Evolutionary conservation across 2,329 filamentous ascomycete genomes (phyloP), one percentile per base, ranked within the genome.

Genomic region (Diaporthe citri): DNA sequence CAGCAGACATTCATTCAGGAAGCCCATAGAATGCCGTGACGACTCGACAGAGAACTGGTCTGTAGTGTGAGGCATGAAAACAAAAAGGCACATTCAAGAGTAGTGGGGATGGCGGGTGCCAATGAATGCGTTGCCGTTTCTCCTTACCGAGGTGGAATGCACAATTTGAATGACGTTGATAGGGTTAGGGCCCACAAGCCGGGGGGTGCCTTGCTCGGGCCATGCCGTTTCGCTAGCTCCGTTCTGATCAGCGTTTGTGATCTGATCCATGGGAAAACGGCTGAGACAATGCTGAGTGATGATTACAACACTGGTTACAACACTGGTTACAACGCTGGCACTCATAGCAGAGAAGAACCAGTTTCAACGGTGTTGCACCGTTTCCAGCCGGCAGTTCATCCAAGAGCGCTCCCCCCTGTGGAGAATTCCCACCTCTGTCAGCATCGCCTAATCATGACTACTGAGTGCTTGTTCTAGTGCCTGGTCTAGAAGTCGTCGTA

Each of bases 381-480:
- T 69, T 69, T 69, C 28, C 9, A 28, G 31, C 15, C 48, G n/a
- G 22, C 64, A n/a, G 64, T 41, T 22, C 31, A 39, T 25, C 6
- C 22, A 28, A 12, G 22, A 28, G 46, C 34, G 17, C n/a, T 67
- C 7, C 64, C 34, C 48, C n/a, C 46, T 55, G 64, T 69, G 67
- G 51, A 36, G 52, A 28, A 36, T 46, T 48, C 13, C 52, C 34
- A 67, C 62, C 31, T 76, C 28, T 55, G 74, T 76, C 72, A 76
- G 74, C 72, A 76, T 76, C 71, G 64, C 71, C 74, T 76, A 74
- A 76, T 71, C 74, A 76, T 76, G 66, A 76, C 74, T 64, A 73
- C 39, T 43, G 8, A 3, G 10, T 9, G 2, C 15, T 12, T 34
- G 20, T 31, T 8, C 20, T 43, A 56, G 67, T 22, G 51, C 39